Conservation (phyloP, 2,329 filamentous ascomycete species). For the Fusarium cicatricum region DNA sequence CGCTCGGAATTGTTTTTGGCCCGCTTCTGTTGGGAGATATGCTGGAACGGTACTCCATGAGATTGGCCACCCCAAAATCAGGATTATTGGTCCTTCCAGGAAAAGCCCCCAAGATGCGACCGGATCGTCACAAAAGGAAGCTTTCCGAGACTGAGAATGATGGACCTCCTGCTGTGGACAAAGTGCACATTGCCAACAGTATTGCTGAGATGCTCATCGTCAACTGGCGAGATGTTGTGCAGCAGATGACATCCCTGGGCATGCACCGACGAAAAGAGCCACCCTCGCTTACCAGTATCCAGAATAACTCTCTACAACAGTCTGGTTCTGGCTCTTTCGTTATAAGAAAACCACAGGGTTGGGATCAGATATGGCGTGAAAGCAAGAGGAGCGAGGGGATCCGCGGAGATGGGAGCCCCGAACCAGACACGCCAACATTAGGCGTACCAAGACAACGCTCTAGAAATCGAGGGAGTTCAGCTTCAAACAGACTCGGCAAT, state of each 20-base stretch:
- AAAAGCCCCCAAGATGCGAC: constrained; percentile 52
- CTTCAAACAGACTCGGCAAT: constrained; percentile 33
- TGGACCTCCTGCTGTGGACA: constrained; percentile 56
- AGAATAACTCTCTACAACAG: constrained; percentile 44
- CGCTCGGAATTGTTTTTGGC: constrained; percentile 71
- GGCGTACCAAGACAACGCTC: constrained; percentile 36
- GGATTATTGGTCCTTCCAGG: constrained; percentile 55
- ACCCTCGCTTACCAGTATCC: constrained; percentile 20
- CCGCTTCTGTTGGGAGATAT: constrained; percentile 69
- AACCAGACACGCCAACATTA: constrained; percentile 48
- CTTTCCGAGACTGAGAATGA: constrained; percentile 8
- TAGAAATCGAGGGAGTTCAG: constrained; percentile 29
- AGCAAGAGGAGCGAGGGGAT: constrained; percentile 16
- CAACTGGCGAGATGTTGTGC: constrained; percentile 70
- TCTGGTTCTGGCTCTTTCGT: constrained; percentile 54
- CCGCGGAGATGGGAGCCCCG: constrained; percentile 44
- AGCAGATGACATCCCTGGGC: constrained; percentile 63
- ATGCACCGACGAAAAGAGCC: constrained; percentile 38
- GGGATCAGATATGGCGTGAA: constrained; percentile 37
- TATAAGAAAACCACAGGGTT: constrained; percentile 50
- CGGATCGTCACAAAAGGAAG: constrained; percentile 37
- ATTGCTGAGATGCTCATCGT: constrained; percentile 72
- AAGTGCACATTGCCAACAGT: constrained; percentile 64
- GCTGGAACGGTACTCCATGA: constrained; percentile 60
- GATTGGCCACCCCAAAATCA: constrained; percentile 50